Conservation (phyloP, 306 rosid species). For the Prunus kanzakura region DNA sequence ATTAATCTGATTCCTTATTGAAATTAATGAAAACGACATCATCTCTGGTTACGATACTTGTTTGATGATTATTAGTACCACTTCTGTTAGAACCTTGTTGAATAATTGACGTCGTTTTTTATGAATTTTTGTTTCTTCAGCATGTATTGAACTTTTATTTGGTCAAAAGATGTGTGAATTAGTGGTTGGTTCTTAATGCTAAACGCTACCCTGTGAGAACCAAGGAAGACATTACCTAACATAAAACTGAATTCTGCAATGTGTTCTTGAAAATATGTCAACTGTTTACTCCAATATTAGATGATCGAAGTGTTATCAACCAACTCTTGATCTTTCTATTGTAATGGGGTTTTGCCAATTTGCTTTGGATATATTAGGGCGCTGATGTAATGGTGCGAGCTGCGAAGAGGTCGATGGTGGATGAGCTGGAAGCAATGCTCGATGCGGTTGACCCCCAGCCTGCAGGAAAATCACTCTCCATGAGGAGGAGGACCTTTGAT, state of each 20-base stretch:
- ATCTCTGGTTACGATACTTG: background rate
- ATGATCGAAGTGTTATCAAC: background rate
- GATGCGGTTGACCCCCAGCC: constrained; percentile 91
- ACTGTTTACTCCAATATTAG: background rate
- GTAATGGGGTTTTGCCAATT: background rate
- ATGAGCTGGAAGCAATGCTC: constrained; percentile 92
- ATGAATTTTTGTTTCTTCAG: background rate
- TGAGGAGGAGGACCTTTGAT: constrained; percentile 77
- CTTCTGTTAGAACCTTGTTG: background rate
- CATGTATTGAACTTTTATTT: background rate
- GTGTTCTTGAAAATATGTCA: background rate
- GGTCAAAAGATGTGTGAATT: background rate
- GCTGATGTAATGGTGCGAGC: constrained; percentile 66
- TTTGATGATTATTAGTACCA: background rate
- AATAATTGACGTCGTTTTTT: no score
- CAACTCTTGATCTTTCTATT: background rate
- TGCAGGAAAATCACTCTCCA: constrained; percentile 53
- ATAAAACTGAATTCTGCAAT: background rate
- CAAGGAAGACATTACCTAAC: background rate
- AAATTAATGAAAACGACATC: background rate
- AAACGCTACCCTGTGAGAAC: background rate
- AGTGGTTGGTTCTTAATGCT: background rate
- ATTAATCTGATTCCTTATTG: background rate
- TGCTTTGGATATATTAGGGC: constrained; percentile 41
- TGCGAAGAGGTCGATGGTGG: constrained; percentile 78